phyloP scores from a whole-genome alignment of 371 early-diverging fungal species.

The Batkoa obscura region DNA sequence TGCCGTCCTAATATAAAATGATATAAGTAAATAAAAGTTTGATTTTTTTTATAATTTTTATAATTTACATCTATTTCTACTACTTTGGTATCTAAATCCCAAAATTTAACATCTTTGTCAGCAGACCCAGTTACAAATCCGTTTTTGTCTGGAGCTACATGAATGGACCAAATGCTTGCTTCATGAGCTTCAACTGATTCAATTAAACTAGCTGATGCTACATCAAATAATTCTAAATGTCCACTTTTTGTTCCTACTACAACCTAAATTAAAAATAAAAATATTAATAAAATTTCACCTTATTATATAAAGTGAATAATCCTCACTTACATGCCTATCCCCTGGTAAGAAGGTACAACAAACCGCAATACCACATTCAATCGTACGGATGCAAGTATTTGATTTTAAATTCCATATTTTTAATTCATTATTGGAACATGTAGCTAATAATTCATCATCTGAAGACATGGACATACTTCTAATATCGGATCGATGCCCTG shows the following conservation, averaged over 20 bases:
- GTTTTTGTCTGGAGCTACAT: constrained; percentile 67
- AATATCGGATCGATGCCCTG: constrained; percentile 82
- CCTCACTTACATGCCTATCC: constrained; percentile 36
- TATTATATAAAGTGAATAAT: too few species aligned
- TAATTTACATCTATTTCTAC: too few species aligned
- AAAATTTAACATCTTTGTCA: constrained; percentile 91
- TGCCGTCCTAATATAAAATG: not conserved
- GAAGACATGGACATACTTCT: constrained; percentile 66
- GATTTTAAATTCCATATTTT: constrained; percentile 82
- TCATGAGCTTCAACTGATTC: constrained; percentile 78
- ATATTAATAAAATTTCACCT: too few species aligned
- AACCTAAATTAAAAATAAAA: not conserved
- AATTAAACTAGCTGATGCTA: constrained; percentile 55
- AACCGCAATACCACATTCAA: constrained; percentile 69
- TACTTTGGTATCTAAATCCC: constrained; percentile 60
- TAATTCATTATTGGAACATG: constrained; percentile 55
- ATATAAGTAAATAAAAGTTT: not conserved
- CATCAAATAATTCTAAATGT: constrained; percentile 67
- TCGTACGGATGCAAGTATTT: constrained; percentile 57
- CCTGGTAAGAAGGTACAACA: constrained; percentile 83
- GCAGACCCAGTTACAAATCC: constrained; percentile 83
- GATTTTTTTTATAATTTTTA: too few species aligned
- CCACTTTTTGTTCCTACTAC: constrained; percentile 85
- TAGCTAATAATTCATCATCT: constrained; percentile 68
- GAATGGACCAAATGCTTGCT: constrained; percentile 69